phyloP scores from a whole-genome alignment of 1,284 basidiomycete species.

The Rhodotorula sp. region DNA sequence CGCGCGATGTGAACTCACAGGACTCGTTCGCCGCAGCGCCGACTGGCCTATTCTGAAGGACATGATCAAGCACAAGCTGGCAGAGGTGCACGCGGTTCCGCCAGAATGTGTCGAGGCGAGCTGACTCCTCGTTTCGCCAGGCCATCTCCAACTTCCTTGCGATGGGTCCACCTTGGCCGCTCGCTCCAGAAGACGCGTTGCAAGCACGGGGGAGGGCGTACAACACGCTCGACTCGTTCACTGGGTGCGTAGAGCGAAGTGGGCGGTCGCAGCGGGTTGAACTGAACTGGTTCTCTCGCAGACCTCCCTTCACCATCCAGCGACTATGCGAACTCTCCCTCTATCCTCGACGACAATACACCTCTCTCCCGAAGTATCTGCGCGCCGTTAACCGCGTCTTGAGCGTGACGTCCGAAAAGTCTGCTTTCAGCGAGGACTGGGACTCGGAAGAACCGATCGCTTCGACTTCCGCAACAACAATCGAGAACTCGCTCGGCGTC shows the following conservation, averaged over 20 bases:
- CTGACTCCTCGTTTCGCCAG: conserved; percentile 49
- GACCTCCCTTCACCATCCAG: conserved; percentile 86
- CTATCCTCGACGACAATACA: conserved; percentile 70
- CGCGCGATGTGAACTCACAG: no score
- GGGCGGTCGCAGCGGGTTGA: no score
- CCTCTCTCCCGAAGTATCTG: conserved; percentile 79
- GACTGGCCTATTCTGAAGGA: conserved; percentile 73
- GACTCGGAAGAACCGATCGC: conserved; percentile 14
- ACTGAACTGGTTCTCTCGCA: neutral
- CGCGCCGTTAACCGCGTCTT: conserved; percentile 82
- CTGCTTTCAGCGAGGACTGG: conserved; percentile 31
- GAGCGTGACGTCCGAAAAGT: conserved; percentile 68
- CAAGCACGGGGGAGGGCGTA: conserved; percentile 43
- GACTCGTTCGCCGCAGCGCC: conserved; percentile 54
- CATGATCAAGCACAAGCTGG: conserved; percentile 67
- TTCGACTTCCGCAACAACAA: conserved; percentile 21
- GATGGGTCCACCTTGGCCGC: conserved; percentile 29
- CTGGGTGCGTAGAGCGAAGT: conserved; percentile 8
- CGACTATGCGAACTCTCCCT: conserved; percentile 81
- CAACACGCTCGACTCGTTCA: conserved; percentile 30
- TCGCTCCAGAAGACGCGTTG: conserved; percentile 32
- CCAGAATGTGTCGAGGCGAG: no score
- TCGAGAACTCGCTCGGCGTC: conserved; percentile 21
- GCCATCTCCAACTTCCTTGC: conserved; percentile 57
- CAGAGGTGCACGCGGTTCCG: conserved; percentile 56